Evolutionary conservation across 495 filamentous ascomycete species (phyloP).

Genomic region (Daldinia vernicosa): DNA sequence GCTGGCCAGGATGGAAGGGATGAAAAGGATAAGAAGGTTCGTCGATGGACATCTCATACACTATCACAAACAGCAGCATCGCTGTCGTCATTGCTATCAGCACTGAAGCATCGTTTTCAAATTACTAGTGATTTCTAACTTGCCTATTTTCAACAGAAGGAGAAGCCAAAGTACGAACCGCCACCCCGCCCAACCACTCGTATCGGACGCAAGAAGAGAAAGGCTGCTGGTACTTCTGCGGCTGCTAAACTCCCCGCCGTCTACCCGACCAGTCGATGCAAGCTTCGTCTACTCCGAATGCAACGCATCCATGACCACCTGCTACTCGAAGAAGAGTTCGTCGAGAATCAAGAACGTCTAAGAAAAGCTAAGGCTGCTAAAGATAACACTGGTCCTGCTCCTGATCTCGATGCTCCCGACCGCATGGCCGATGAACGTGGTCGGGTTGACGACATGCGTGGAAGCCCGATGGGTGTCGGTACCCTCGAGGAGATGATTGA

Average conservation of each 20-base stretch:
- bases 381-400: constrained; percentile 66
- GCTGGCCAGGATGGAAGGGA: constrained; percentile 79
- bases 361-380: constrained; percentile 88
- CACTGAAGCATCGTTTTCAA: not conserved
- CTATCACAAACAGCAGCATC: not conserved
- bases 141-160: constrained; percentile 71
- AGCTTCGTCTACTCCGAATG: constrained; percentile 95
- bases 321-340: constrained; percentile 96
- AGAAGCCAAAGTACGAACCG: constrained; percentile 99
- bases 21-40: constrained; percentile 95
- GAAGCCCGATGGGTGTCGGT: constrained; percentile 97
- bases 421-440: constrained; percentile 94
- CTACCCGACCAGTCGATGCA: constrained; percentile 95
- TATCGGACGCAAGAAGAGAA: constrained; percentile 98
- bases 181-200: constrained; percentile 96
- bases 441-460: constrained; percentile 97
- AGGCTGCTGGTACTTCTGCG: constrained; percentile 87
- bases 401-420: constrained; percentile 72
- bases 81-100: not conserved
- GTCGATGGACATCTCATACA: constrained; percentile 22
- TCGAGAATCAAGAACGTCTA: constrained; percentile 96
- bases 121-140: not conserved
- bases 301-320: constrained; percentile 98
- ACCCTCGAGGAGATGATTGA: constrained; percentile 99
- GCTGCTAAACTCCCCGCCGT: constrained; percentile 93